Conservation (phyloP, 2,329 filamentous ascomycete species). For the Thelonectria olida region DNA sequence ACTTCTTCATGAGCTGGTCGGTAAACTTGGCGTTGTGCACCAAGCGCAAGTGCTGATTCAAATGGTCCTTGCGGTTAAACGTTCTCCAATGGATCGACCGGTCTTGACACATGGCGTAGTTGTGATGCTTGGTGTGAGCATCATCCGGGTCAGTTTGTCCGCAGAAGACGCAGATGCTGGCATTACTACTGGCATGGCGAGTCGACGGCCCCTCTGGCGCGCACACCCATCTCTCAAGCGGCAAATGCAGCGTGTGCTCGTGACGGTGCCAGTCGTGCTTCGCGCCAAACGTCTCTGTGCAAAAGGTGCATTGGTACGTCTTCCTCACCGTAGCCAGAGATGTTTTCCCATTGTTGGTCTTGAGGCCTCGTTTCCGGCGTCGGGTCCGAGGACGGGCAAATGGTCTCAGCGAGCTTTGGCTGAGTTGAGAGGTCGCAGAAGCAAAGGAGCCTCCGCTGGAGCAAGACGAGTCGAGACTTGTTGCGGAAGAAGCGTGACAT, state of each 20-base stretch:
- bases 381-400: constrained; percentile 14
- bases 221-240: constrained; percentile 56
- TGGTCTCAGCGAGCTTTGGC: constrained; percentile 8
- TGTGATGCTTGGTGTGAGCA: constrained; percentile 46
- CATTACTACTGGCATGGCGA: constrained; percentile 47
- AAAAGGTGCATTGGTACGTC: constrained; percentile 54
- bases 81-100: constrained; percentile 54
- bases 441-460: constrained; percentile 12
- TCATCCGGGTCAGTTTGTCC: constrained; percentile 42
- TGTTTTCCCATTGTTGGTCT: constrained; percentile 2
- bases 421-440: constrained; percentile 8
- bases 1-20: constrained; percentile 36
- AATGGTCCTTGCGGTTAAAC: constrained; percentile 53
- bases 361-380: constrained; percentile 12
- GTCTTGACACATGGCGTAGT: constrained; percentile 57
- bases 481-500: constrained; percentile 2
- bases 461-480: constrained; percentile 16
- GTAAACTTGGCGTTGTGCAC: constrained; percentile 51
- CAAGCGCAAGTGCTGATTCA: constrained; percentile 51
- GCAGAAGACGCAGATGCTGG: constrained; percentile 47
- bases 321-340: constrained; percentile 4
- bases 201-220: constrained; percentile 43
- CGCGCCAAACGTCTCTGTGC: constrained; percentile 53
- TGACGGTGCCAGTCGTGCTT: constrained; percentile 59
- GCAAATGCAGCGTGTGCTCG: constrained; percentile 56